Evolutionary conservation across 1,284 basidiomycete genomes (phyloP).

Genomic region (Fistulinella cinereoalba): DNA sequence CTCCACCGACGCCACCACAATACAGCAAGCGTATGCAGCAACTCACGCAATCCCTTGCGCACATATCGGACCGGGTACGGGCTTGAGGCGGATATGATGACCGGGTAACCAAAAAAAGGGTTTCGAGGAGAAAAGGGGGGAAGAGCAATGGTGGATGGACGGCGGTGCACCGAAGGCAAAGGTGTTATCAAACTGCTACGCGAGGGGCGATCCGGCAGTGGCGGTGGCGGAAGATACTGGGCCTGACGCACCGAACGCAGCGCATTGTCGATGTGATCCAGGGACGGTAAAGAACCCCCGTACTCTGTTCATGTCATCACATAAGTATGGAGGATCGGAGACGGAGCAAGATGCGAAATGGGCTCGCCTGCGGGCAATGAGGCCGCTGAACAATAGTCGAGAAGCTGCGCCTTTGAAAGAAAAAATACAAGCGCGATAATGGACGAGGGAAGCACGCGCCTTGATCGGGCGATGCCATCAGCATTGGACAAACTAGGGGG

Average conservation of each 20-base stretch:
- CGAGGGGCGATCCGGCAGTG: too few relatives aligned
- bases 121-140: conserved; percentile 58
- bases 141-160: conserved; percentile 36
- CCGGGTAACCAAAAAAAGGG: conserved; percentile 85
- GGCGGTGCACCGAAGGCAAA: too few relatives aligned
- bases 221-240: conserved; percentile 8
- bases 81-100: conserved; percentile 36
- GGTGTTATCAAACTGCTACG: too few relatives aligned
- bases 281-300: conserved; percentile 52
- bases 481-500: conserved; percentile 4
- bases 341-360: conserved; percentile 1
- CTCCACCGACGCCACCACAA: conserved; percentile 63
- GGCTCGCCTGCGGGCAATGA: conserved; percentile 23
- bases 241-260: conserved; percentile 27
- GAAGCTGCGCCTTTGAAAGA: conserved; percentile 56
- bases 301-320: conserved; percentile 47
- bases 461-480: conserved; percentile 29
- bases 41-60: conserved; percentile 67
- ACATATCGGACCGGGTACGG: conserved; percentile 40
- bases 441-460: conserved; percentile 66
- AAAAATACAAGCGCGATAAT: conserved; percentile 75
- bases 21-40: conserved; percentile 59
- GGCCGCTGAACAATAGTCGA: conserved; percentile 24
- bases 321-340: conserved; percentile 10
- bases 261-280: conserved; percentile 48